Evolutionary conservation across 1,284 basidiomycete species (phyloP), one percentile per base, ranked within the genome.

Genomic region (Ustilago sp.): DNA sequence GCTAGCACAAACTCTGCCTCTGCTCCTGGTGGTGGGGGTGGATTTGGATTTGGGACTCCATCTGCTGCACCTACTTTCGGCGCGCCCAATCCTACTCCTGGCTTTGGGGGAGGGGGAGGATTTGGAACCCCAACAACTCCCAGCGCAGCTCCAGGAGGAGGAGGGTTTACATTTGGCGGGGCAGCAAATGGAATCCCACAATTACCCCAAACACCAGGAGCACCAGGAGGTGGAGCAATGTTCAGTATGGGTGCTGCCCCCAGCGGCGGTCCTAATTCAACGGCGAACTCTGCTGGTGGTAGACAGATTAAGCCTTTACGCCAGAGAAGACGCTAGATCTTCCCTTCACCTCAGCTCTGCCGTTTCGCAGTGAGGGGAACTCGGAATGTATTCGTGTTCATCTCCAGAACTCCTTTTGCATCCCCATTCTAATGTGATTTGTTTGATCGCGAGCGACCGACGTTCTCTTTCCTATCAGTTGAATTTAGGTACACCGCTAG

Each of bases 221-320:
- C 8, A 19, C 58, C 64, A 11, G 38, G 15, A 12, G 54, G 54
- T 36, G 36, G 15, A 13, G 75, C 71, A 1, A 19, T 82, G 62
- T 82, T 82, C 41, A 80, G 69, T 19, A 75, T 82, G 62, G 80
- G 79, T 32, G 64, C 80, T 8, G 57, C 75, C 23, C 67, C 77
- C 6, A 60, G 55, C 13, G 35, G 56, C 4, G 47, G 39, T 19
- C 48, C 65, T 7, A 52, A 50, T 8, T 28, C 36, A 19, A 19
- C 60, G 3, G 6, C 43, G 8, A 45, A 15, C 19, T 19, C 43
- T 45, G 39, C 39, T 59, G 7, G 63, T 67, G 80, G 71, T 4
- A 62, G 80, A 35, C 74, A 77, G 63, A 82, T 82, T 52, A 82
- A 82, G 56, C 80, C 80, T 19, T 57, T 80, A 52, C 63, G 79